Conservation (phyloP, 371 early-diverging fungal genomes). For the Chytridiales sp. region DNA sequence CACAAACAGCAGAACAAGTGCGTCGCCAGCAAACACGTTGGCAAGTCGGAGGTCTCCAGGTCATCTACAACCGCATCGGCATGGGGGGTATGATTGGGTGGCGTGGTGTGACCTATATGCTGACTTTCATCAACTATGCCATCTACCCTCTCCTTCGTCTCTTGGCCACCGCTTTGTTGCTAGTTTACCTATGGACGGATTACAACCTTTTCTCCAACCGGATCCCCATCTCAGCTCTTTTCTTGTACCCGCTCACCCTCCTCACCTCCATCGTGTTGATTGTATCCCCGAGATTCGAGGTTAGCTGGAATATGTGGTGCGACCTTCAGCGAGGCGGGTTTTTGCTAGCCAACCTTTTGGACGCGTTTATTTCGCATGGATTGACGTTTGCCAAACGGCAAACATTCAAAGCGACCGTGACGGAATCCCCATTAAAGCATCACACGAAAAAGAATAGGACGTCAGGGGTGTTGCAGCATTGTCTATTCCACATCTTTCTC, state of each 20-base stretch:
- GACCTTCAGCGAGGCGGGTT: background rate
- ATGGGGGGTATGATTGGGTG: conserved; percentile 1
- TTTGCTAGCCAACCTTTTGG: background rate
- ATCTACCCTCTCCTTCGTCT: background rate
- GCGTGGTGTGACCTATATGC: background rate
- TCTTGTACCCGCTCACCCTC: background rate
- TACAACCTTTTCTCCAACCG: conserved; percentile 5
- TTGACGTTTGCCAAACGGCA: background rate
- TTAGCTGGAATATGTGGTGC: conserved; percentile 3
- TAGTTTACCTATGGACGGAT: conserved; percentile 2
- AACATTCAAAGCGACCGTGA: conserved; percentile 2
- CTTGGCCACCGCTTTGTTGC: background rate
- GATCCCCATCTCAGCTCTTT: background rate
- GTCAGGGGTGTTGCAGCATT: background rate
- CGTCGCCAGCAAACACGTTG: conserved; percentile 1
- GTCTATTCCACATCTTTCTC: background rate
- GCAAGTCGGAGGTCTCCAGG: conserved; percentile 5
- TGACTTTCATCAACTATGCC: conserved; percentile 7
- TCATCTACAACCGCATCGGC: background rate
- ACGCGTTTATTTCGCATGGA: background rate
- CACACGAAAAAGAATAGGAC: background rate
- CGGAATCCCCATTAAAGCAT: no score
- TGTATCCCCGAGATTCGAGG: background rate
- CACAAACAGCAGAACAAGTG: background rate
- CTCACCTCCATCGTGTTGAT: background rate